Conservation (phyloP, 2,329 filamentous ascomycete species). For the Ophiocordyceps robertsii region DNA sequence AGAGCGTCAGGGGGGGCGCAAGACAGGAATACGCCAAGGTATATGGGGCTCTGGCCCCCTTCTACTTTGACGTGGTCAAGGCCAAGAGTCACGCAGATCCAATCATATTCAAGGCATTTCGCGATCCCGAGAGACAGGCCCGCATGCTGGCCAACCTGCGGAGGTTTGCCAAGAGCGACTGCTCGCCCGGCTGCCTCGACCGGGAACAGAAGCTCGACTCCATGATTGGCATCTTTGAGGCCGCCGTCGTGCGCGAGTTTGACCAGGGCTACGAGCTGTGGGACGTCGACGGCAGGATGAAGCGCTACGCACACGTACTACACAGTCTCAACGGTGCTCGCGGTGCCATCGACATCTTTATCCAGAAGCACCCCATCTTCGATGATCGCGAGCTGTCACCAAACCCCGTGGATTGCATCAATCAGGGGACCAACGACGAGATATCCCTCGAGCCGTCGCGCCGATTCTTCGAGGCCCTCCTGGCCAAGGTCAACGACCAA, state of each 20-base stretch:
- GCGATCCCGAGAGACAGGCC: slow-evolving; percentile 81
- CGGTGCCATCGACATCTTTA: slow-evolving; percentile 70
- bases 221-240: slow-evolving; percentile 78
- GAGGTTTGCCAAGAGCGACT: slow-evolving; percentile 70
- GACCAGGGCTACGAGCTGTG: slow-evolving; percentile 81
- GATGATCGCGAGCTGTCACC: slow-evolving; percentile 52
- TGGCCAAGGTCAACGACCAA: slow-evolving; percentile 71
- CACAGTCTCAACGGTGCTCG: slow-evolving; percentile 68
- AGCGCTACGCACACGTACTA: slow-evolving; percentile 75
- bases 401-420: slow-evolving; percentile 70
- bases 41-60: slow-evolving; percentile 76
- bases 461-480: slow-evolving; percentile 64
- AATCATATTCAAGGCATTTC: slow-evolving; percentile 73
- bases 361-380: slow-evolving; percentile 80
- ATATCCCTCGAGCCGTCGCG: slow-evolving; percentile 71
- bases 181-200: slow-evolving; percentile 56
- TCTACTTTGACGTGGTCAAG: slow-evolving; percentile 70
- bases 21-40: slow-evolving; percentile 84
- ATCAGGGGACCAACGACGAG: slow-evolving; percentile 48
- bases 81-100: slow-evolving; percentile 66
- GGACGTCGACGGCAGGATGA: slow-evolving; percentile 83
- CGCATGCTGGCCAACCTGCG: slow-evolving; percentile 74
- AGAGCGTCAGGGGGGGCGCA: slow-evolving; percentile 72
- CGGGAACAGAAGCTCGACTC: slow-evolving; percentile 59
- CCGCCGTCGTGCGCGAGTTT: slow-evolving; percentile 80